Evolutionary conservation across 2,329 filamentous ascomycete species (phyloP), one percentile per base, ranked within the genome.

Genomic region (Stemphylium vesicarium): DNA sequence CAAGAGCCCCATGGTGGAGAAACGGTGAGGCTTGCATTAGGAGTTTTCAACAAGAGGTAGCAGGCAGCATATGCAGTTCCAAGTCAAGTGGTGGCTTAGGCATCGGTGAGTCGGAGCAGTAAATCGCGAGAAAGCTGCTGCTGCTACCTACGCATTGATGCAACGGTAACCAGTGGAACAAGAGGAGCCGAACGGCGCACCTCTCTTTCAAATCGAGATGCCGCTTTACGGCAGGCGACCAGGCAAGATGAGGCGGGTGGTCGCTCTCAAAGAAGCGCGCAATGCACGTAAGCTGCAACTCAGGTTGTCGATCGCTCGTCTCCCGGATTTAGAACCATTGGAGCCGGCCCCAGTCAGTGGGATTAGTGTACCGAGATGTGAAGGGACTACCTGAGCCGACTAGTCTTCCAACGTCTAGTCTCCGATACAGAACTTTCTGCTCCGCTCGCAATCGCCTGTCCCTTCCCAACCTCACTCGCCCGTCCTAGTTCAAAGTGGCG

Each of bases 381-480:
- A 53, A 53, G 46, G 43, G 22, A 22, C 44, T 37, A 48, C 48
- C 43, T 36, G 39, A 24, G 37, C 42, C 49, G 47, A 48, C 52
- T 59, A 58, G 51, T 44, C 50, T 42, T 36, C 18, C 38, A 44
- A n/a, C n/a, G 32, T 20, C 33, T 33, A 38, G 37, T 24, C 51
- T 39, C 40, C 33, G 65, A 24, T 63, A 68, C 59, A 65, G 60
- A 57, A 54, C 62, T 50, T 67, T 31, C 31, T 42, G 40, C 26
- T 53, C 57, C 62, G 50, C 51, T 66, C 59, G 61, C 62, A 61
- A 53, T 59, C 63, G 62, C 57, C 64, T 64, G 50, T 47, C 53
- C 49, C 60, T 60, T 46, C 60, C 58, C 24, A 36, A 41, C 29
- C 18, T 37, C 31, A 38, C 13, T 46, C 36, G 32, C 18, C 35